Conservation (phyloP, 495 filamentous ascomycete genomes). For the Aspergillus panamensis region DNA sequence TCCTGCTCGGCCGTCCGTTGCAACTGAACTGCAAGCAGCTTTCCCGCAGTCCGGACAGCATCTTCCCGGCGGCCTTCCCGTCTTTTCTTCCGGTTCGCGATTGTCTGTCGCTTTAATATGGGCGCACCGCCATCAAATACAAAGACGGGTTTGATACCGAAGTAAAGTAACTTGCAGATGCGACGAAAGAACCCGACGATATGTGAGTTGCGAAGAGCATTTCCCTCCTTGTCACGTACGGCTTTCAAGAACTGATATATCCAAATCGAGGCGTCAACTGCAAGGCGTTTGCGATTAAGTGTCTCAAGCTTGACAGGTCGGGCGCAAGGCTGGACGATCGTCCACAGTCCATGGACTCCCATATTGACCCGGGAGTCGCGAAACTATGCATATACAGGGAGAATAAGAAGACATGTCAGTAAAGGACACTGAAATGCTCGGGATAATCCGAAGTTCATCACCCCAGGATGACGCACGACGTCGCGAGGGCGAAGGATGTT, state of each 20-base stretch:
- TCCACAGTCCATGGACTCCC: slow-evolving; percentile 98
- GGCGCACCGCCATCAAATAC: slow-evolving; percentile 97
- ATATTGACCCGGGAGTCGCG: slow-evolving; percentile 46
- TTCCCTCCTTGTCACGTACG: slow-evolving; percentile 96
- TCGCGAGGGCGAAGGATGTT: background rate
- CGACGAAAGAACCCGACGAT: slow-evolving; percentile 96
- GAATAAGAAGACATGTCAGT: slow-evolving; percentile 10
- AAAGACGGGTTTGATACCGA: slow-evolving; percentile 95
- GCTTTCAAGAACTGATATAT: slow-evolving; percentile 99
- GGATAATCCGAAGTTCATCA: background rate
- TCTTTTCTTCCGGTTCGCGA: slow-evolving; percentile 69
- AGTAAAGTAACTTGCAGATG: slow-evolving; percentile 94
- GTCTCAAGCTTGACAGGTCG: slow-evolving; percentile 85
- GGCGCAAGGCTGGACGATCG: slow-evolving; percentile 86
- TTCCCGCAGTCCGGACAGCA: slow-evolving; percentile 85
- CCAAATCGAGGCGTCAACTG: slow-evolving; percentile 98
- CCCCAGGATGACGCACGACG: background rate
- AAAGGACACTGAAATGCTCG: background rate
- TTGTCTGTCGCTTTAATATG: slow-evolving; percentile 84
- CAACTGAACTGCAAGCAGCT: slow-evolving; percentile 88
- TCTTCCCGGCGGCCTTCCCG: slow-evolving; percentile 89
- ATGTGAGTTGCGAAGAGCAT: slow-evolving; percentile 91
- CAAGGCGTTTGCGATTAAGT: slow-evolving; percentile 89
- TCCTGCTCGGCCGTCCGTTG: slow-evolving; percentile 84
- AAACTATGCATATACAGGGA: background rate